Evolutionary conservation across 192 early-diverging fungal genomes (phyloP), one percentile per base, ranked within the genome.

Genomic region (Coemansia sp.): DNA sequence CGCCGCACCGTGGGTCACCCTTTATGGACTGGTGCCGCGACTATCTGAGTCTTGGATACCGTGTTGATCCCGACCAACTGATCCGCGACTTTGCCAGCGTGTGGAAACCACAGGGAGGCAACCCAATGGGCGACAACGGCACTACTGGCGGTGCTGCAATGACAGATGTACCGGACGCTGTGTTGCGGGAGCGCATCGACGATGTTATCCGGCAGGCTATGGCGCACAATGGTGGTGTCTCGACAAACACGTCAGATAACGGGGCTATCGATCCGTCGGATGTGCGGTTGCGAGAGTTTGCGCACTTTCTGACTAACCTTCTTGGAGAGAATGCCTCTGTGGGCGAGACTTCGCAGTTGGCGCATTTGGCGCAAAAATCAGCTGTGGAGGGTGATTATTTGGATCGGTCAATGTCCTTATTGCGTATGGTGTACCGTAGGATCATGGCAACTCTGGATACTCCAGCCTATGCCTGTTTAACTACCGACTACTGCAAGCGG

Each of bases 21-120:
- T 87, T 98, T 64, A 98, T 95, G 93, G 92, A 95, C 77, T 95
- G 88, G 86, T 91, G 85, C 45, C 81, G 87, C 13, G 90, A 95
- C 61, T 80, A 87, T 37, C 69, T 95, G 44, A 88, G 91, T 10
- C 80, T 98, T 0, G 92, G 91, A 2, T 70, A 84, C 46, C 53
- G 79, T 9, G 60, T 73, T 7, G 71, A 68, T 25, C 58, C 60
- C 1, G 72, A 76, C 35, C 65, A 67, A 50, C 57, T 76, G 13
- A 64, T 76, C 27, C 56, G 65, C 24, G 72, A 76, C 23, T 74
- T 74, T 63, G 64, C 70, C n/a, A 62, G 51, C 10, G 46, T 73
- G 42, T 74, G 71, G 71, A 53, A 43, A 46, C 51, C 53, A 15
- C 43, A 13, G 51, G 2, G 33, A n/a, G 34, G 34, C 0, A 27